A percentile compares a stretch with the other conserved stretches of the same genome.
Evolutionary conservation across 2,329 filamentous ascomycete genomes (phyloP).

Genomic region (Fusarium acutatum): DNA sequence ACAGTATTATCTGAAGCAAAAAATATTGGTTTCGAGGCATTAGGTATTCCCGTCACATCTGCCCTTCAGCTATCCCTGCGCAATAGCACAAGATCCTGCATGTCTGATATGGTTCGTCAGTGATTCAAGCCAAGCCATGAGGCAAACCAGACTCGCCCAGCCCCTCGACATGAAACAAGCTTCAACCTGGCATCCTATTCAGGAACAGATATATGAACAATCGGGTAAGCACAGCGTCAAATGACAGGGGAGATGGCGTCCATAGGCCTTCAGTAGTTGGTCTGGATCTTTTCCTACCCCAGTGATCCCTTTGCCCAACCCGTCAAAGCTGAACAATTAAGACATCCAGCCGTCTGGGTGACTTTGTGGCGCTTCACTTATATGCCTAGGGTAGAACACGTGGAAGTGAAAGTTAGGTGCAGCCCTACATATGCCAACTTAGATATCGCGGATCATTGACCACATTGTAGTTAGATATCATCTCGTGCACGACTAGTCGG

Average conservation of each 20-base stretch:
- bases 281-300: neutral
- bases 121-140: conserved; percentile 13
- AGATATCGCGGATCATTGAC: conserved; percentile 16
- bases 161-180: conserved; percentile 7
- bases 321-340: neutral
- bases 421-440: conserved; percentile 14
- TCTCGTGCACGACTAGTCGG: conserved; percentile 6
- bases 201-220: neutral
- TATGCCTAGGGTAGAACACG: conserved; percentile 10
- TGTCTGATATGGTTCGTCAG: conserved; percentile 3
- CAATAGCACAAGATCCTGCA: neutral
- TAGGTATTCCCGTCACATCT: neutral
- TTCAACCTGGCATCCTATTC: neutral
- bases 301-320: neutral
- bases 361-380: neutral
- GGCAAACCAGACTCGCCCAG: neutral
- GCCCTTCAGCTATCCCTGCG: neutral
- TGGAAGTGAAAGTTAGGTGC: conserved; percentile 1
- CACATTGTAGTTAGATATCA: conserved; percentile 12
- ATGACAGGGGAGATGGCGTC: conserved; percentile 3
- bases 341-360: neutral
- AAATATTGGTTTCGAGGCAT: neutral
- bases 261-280: neutral
- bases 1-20: neutral
- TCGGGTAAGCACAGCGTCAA: neutral